These are phyloP conservation scores for Entonaema liquescens DNA, from an alignment of 495 filamentous ascomycete genomes.

Conservation along the genomic window DNA sequence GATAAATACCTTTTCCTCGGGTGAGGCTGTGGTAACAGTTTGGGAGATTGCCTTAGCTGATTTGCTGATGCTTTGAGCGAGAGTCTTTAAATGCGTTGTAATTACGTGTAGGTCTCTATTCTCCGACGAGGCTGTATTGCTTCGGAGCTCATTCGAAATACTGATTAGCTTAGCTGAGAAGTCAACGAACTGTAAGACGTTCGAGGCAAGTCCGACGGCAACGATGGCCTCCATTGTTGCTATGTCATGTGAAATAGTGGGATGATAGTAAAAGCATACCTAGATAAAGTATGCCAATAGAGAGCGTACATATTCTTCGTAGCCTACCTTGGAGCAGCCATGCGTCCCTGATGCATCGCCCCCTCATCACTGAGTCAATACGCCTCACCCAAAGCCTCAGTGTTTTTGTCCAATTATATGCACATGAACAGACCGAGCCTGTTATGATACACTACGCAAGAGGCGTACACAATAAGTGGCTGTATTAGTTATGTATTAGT, in stretches of 20 bases:
- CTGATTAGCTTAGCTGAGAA: conserved; percentile 38
- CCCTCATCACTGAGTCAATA: neutral
- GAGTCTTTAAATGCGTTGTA: conserved; percentile 13
- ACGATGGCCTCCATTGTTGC: conserved; percentile 44
- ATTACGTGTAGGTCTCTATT: conserved; percentile 22
- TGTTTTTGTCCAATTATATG: neutral
- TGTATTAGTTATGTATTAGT: too few species aligned
- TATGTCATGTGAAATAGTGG: neutral
- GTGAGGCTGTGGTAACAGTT: neutral
- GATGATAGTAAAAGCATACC: too few species aligned
- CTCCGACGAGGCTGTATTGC: conserved; percentile 30
- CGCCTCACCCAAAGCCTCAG: neutral
- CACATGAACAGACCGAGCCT: neutral
- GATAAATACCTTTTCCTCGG: conserved; percentile 10
- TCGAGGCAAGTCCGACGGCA: conserved; percentile 41
- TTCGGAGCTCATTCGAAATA: conserved; percentile 34
- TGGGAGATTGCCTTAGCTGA: conserved; percentile 20
- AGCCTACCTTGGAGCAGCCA: neutral
- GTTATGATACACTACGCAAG: neutral
- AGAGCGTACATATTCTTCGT: neutral
- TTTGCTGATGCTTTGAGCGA: conserved; percentile 18
- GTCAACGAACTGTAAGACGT: conserved; percentile 46
- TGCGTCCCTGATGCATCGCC: conserved; percentile 5
- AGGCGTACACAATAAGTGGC: too few species aligned
- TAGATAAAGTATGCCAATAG: too few species aligned